Base-by-base conservation (phyloP, 139 green algal species). In the Choricystis sp. region DNA sequence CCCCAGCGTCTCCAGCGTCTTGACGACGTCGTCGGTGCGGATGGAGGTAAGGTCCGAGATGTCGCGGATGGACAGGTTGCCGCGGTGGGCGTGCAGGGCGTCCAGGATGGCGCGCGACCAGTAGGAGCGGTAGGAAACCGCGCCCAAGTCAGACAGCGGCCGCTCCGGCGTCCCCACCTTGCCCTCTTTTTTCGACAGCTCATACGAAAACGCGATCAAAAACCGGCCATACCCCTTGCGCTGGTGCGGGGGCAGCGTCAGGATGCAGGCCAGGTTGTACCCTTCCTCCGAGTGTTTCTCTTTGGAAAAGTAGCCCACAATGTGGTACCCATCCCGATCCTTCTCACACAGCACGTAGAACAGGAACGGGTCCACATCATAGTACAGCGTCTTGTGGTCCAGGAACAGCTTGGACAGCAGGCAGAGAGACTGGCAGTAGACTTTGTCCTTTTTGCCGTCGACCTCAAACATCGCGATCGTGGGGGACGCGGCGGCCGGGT, bases 341-440 rank as follows among this genome's bases (percentile, higher is more conserved):
- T 79, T 72, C 72, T 98, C 94, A 71, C 88, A 96, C 55, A 99
- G 72, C 26, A 99, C 79, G 78, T 99, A 99, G 81, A 99, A 99
- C 4, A 99, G 84, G 77, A 99, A 99, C 56, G 94, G 86, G 78
- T 98, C 93, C 19, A 98, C 93, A 65, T 99, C 94, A 74, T 98
- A 99, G 81, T 98, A 99, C 2, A 97, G 84, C 52, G 93, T 99
- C 80, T 99, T 99, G 85, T 99, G 94, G 79, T 99, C 94, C 70
- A 99, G 78, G 79, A 99, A 99, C 61, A 99, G 86, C 83, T 99
- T 99, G 68, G 91, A 86, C 63, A 99, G 80, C 67, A 94, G 94
- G 81, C 91, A 98, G 76, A 99, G 79, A 73, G 93, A 94, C 79
- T 99, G 91, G 70, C 81, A 85, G 75, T 81, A 83, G 29, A 81